A percentile compares a stretch with the other conserved stretches of the same genome.
Evolutionary conservation across 2,329 filamentous ascomycete species (phyloP).

Genomic region (Aspergillus transmontanensis): DNA sequence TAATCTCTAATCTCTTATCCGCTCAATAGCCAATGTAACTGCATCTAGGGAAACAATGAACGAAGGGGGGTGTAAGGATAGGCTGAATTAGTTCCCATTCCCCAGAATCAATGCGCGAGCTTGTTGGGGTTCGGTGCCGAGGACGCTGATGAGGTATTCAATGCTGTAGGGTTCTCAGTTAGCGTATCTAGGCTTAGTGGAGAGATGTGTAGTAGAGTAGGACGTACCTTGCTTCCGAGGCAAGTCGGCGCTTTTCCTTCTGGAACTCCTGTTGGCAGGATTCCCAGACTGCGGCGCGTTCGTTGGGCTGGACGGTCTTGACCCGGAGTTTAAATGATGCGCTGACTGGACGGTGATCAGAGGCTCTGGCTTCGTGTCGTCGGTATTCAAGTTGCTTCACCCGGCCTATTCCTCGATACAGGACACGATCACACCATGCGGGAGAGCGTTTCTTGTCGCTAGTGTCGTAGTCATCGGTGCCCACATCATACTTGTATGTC

Average conservation of each 20-base stretch:
- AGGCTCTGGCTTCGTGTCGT: slow-evolving; percentile 85
- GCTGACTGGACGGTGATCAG: slow-evolving; percentile 91
- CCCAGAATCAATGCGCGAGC: slow-evolving; percentile 50
- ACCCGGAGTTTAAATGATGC: slow-evolving; percentile 80
- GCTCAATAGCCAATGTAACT: neutral
- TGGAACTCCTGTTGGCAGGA: slow-evolving; percentile 75
- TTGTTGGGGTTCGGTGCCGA: slow-evolving; percentile 58
- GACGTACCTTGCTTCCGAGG: slow-evolving; percentile 71
- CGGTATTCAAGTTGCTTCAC: slow-evolving; percentile 87
- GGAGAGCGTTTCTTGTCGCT: slow-evolving; percentile 93
- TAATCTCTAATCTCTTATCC: neutral
- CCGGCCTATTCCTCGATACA: slow-evolving; percentile 80
- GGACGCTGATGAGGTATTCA: slow-evolving; percentile 66
- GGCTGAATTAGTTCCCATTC: slow-evolving; percentile 16
- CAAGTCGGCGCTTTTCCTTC: slow-evolving; percentile 68
- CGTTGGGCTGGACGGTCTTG: slow-evolving; percentile 74
- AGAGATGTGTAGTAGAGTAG: too few species aligned
- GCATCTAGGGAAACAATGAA: neutral
- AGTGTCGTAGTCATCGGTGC: slow-evolving; percentile 89
- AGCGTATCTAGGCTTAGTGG: slow-evolving; percentile 41
- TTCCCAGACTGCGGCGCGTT: slow-evolving; percentile 69
- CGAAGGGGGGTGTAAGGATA: slow-evolving; percentile 7
- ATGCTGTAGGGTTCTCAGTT: slow-evolving; percentile 47
- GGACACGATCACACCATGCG: slow-evolving; percentile 91
- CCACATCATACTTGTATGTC: slow-evolving; percentile 98